phyloP scores from a whole-genome alignment of 2,329 filamentous ascomycete genomes.

The Penicillium vulpinum region DNA sequence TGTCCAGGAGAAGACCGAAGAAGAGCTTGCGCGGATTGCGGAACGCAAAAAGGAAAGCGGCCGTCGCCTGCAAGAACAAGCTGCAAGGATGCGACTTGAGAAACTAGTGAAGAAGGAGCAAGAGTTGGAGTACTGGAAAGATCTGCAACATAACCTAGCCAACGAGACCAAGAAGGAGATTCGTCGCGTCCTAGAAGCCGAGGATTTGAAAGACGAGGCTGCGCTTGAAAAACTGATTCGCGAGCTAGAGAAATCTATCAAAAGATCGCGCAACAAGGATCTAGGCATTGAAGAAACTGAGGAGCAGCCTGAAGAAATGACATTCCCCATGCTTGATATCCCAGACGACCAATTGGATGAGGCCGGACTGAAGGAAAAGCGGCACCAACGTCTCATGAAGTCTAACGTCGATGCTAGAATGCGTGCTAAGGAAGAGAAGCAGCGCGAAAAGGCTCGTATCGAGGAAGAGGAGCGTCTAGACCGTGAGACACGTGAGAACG shows the following conservation, averaged over 20 bases:
- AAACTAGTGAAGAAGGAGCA: conserved; percentile 95
- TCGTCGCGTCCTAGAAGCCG: conserved; percentile 78
- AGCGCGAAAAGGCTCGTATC: conserved; percentile 80
- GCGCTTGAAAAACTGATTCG: conserved; percentile 81
- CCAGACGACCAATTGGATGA: conserved; percentile 94
- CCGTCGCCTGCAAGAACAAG: conserved; percentile 86
- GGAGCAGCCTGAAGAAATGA: conserved; percentile 73
- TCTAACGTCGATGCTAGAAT: conserved; percentile 90
- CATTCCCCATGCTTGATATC: conserved; percentile 83
- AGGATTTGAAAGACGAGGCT: conserved; percentile 88
- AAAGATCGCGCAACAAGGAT: conserved; percentile 88
- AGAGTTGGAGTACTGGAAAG: conserved; percentile 89
- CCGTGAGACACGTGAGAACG: conserved; percentile 75
- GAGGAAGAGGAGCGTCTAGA: conserved; percentile 84
- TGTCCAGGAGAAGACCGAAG: conserved; percentile 85
- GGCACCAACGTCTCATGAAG: conserved; percentile 88
- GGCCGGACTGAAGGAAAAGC: conserved; percentile 84
- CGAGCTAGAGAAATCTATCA: conserved; percentile 87
- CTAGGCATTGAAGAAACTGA: conserved; percentile 80
- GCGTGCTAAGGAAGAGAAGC: conserved; percentile 94
- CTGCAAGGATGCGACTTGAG: conserved; percentile 94
- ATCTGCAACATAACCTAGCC: conserved; percentile 70
- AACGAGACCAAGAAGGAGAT: conserved; percentile 88
- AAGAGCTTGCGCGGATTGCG: conserved; percentile 84
- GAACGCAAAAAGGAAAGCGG: conserved; percentile 96